Evolutionary conservation across 495 filamentous ascomycete genomes (phyloP), one percentile per base, ranked within the genome.

Genomic region (Penicillium odoratum): DNA sequence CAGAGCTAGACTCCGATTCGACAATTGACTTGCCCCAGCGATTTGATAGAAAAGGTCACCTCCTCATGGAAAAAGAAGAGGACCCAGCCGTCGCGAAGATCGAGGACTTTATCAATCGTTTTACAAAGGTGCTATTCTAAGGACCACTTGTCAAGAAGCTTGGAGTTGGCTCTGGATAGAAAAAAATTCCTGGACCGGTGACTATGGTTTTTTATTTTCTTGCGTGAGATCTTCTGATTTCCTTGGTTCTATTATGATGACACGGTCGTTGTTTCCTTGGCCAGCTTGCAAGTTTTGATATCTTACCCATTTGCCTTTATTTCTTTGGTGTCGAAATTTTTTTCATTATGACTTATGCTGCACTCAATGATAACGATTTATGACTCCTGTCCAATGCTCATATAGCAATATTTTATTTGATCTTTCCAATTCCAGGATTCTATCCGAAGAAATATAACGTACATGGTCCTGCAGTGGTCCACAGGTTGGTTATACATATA

Each of bases 31-130:
- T 92, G 0, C 88, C 88, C 0, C 80, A 84, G 44, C 79, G 88
- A 0, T 91, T 92, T 58, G 87, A 91, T 58, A 60, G 71, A 7
- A 71, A 86, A 4, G 87, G 88, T 2, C 73, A 75, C 21, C 82
- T 78, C 1, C 66, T 81, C 10, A n/a, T 33, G 8, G 46, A 16
- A 11, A 11, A 31, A 16, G 46, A 48, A 31, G 28, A 48, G 8
- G 15, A 29, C 26, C 38, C 38, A 6, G 11, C 38, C 15, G 15
- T 16, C 7, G 38, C 38, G n/a, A 40, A 40, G 38, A 40, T 40
- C 38, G 38, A 40, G 15, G 38, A 40, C 15, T 40, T 40, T 40
- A 40, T 40, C 38, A 40, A 40, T 40, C 38, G 38, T 4, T 15
- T 40, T 13, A 16, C 38, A 40, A 40, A 40, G 15, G 38, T 40